phyloP scores from a whole-genome alignment of 2,329 filamentous ascomycete species.

The Podosphaera xanthii region DNA sequence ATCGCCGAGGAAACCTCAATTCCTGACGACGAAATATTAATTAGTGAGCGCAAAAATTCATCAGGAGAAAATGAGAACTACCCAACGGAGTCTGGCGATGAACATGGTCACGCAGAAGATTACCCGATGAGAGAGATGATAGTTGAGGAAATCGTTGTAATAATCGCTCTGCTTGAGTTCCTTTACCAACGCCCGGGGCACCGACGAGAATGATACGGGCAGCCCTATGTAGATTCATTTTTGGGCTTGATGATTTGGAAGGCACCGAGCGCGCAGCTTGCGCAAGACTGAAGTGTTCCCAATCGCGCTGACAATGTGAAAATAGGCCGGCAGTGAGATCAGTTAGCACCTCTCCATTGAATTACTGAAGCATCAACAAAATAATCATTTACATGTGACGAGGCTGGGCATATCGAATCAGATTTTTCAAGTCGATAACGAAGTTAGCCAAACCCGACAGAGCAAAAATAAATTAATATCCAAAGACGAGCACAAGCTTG shows the following conservation, averaged over 20 bases:
- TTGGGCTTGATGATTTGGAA: neutral
- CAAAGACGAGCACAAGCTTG: too few species aligned
- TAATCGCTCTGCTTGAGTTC: conserved; percentile 79
- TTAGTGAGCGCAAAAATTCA: neutral
- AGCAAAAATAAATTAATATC: too few species aligned
- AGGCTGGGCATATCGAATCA: too few species aligned
- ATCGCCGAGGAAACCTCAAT: conserved; percentile 80
- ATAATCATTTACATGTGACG: too few species aligned
- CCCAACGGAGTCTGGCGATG: conserved; percentile 68
- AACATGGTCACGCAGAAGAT: conserved; percentile 81
- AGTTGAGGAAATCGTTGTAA: conserved; percentile 73
- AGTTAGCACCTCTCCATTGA: too few species aligned
- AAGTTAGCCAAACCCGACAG: too few species aligned
- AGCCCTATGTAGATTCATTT: conserved; percentile 49
- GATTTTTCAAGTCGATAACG: too few species aligned
- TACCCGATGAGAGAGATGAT: conserved; percentile 79
- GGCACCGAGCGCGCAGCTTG: too few species aligned
- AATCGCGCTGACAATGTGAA: too few species aligned
- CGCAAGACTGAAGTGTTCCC: too few species aligned
- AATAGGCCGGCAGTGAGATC: too few species aligned
- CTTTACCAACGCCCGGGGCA: conserved; percentile 79
- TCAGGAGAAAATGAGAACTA: conserved; percentile 19
- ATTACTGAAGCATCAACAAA: too few species aligned
- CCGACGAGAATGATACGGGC: conserved; percentile 88
- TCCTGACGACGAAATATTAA: conserved; percentile 26